Conservation (phyloP, 2,329 filamentous ascomycete species). For the Nannizzia gypsea region DNA sequence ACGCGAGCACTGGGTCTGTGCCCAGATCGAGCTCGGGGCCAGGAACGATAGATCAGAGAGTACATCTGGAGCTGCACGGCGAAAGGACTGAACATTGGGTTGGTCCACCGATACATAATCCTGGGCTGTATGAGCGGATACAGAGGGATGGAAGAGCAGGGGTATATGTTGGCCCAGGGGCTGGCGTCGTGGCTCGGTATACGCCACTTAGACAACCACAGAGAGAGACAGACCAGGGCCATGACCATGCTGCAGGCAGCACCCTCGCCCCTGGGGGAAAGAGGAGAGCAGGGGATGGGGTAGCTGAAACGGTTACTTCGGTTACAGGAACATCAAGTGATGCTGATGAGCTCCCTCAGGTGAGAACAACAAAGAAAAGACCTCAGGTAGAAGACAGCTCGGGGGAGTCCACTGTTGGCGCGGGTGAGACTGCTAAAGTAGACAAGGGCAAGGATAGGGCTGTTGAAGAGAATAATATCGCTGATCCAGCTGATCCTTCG, state of each 20-base stretch:
- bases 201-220: neutral
- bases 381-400: neutral
- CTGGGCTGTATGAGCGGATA: slow-evolving; percentile 11
- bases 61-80: neutral
- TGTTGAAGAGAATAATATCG: neutral
- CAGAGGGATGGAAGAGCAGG: slow-evolving; percentile 5
- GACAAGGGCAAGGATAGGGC: neutral
- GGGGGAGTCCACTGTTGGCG: neutral
- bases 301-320: neutral
- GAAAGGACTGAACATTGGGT: neutral
- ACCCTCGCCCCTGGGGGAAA: neutral
- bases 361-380: neutral
- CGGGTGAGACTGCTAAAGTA: neutral
- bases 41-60: too few species aligned
- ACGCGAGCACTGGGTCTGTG: neutral
- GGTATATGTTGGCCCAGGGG: slow-evolving; percentile 5
- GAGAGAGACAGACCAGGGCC: too few species aligned
- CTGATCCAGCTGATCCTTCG: neutral
- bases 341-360: neutral
- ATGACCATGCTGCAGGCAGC: neutral
- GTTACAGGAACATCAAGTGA: neutral
- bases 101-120: slow-evolving; percentile 8
- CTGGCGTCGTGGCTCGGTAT: slow-evolving; percentile 7
- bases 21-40: neutral
- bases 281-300: neutral